Conservation (phyloP, 768 basidiomycete genomes). For the Tremella mesenterica region DNA sequence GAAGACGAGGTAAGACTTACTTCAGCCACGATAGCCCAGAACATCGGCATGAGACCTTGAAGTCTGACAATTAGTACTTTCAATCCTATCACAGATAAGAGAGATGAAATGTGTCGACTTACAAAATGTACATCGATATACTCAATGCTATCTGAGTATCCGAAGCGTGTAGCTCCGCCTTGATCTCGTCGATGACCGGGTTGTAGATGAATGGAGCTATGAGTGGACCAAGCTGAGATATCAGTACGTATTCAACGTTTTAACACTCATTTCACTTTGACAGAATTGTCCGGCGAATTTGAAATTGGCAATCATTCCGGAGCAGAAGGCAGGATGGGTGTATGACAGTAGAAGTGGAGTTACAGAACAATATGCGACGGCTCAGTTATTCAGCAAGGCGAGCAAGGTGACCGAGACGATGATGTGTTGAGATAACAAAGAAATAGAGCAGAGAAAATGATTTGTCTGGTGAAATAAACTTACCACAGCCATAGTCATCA, state of each 20-base stretch:
- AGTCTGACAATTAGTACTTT: conserved; percentile 8
- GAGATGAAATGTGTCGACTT: conserved; percentile 4
- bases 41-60: conserved; percentile 31
- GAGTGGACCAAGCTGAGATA: conserved; percentile 37
- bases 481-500: conserved; percentile 29
- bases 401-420: no score
- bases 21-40: conserved; percentile 39
- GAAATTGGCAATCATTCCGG: no score
- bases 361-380: no score
- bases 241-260: no score
- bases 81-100: neutral
- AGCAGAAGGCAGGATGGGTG: no score
- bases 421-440: no score
- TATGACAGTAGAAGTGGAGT: no score
- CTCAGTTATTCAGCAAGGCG: no score
- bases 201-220: conserved; percentile 44
- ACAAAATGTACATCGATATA: conserved; percentile 44
- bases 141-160: conserved; percentile 41
- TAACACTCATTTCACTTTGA: neutral
- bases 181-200: conserved; percentile 43
- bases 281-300: neutral
- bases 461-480: no score
- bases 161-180: conserved; percentile 35
- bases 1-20: no score
- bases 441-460: no score